phyloP scores from a whole-genome alignment of 371 early-diverging fungal species.

The Dichotomocladium elegans region DNA sequence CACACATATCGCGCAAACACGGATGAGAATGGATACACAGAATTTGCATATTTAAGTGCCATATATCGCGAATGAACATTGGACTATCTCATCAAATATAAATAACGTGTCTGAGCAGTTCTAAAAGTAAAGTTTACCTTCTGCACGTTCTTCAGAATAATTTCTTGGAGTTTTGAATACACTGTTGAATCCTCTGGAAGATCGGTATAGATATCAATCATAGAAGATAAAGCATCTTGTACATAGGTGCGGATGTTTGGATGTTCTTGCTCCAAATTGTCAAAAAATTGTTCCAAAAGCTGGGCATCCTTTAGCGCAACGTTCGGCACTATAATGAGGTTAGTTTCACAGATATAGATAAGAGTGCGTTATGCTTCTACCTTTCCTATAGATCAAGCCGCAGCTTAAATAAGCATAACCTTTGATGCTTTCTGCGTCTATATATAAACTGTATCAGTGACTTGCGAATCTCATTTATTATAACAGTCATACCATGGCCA shows the following conservation, averaged over 20 bases:
- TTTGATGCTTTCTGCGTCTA: slow-evolving; percentile 67
- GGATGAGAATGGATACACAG: slow-evolving; percentile 69
- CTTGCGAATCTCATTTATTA: neutral
- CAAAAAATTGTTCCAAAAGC: slow-evolving; percentile 67
- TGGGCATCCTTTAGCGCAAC: slow-evolving; percentile 57
- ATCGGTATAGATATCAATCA: slow-evolving; percentile 69
- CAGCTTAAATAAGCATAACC: slow-evolving; percentile 84
- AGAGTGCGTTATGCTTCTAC: slow-evolving; percentile 18
- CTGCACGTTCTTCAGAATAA: slow-evolving; percentile 54
- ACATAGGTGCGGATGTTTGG: slow-evolving; percentile 70
- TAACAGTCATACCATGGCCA: slow-evolving; percentile 30
- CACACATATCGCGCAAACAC: slow-evolving; percentile 73
- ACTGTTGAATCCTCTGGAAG: slow-evolving; percentile 26
- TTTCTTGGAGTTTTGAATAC: slow-evolving; percentile 46
- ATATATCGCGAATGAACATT: slow-evolving; percentile 39
- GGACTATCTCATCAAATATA: slow-evolving; percentile 10
- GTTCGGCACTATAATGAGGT: slow-evolving; percentile 70
- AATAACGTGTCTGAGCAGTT: neutral
- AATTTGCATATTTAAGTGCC: slow-evolving; percentile 75
- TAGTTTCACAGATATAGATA: neutral
- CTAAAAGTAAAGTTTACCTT: slow-evolving; percentile 43
- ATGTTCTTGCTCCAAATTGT: slow-evolving; percentile 59
- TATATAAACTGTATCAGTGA: neutral
- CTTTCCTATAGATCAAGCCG: slow-evolving; percentile 72
- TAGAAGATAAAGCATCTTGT: slow-evolving; percentile 77